A percentile compares a stretch with the other conserved stretches of the same genome.
Conservation (phyloP, 176 grass and related monocot genomes). For the Juncus inflexus region DNA sequence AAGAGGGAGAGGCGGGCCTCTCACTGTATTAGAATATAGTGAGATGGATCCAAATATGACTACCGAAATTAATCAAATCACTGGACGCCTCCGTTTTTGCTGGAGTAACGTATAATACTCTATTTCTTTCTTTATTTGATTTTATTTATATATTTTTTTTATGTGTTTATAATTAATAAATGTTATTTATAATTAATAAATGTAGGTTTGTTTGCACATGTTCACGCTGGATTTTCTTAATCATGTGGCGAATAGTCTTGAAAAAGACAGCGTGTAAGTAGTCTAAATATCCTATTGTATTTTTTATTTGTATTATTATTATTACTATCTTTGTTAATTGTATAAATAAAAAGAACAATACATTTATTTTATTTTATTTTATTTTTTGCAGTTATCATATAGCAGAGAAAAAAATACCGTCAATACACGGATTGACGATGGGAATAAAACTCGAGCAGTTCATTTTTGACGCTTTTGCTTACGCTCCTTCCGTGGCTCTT, state of each 20-base stretch:
- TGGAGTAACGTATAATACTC: constrained; percentile 85
- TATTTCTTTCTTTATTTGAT: not conserved
- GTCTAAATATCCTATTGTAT: constrained; percentile 15
- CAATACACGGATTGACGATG: constrained; percentile 62
- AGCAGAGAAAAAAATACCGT: constrained; percentile 81
- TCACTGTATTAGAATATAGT: constrained; percentile 82
- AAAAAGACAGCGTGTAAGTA: constrained; percentile 88
- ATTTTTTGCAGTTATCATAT: constrained; percentile 64
- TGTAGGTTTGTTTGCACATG: constrained; percentile 82
- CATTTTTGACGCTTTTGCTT: constrained; percentile 80
- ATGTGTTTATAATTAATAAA: constrained; percentile 10
- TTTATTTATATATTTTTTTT: not conserved
- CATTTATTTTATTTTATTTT: no score
- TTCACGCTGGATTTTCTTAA: constrained; percentile 91
- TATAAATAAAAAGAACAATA: not conserved
- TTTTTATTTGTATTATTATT: constrained; percentile 11
- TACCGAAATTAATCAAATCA: constrained; percentile 94
- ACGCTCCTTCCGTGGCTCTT: constrained; percentile 71
- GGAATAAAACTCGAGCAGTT: constrained; percentile 95
- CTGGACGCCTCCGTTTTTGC: constrained; percentile 90
- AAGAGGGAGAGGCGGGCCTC: constrained; percentile 74
- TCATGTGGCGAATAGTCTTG: constrained; percentile 78
- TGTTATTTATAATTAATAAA: constrained; percentile 17
- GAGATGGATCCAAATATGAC: constrained; percentile 91
- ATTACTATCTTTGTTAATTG: constrained; percentile 13